Base-by-base conservation (phyloP, 345 rosid genomes). In the Leavenworthia alabamica region DNA sequence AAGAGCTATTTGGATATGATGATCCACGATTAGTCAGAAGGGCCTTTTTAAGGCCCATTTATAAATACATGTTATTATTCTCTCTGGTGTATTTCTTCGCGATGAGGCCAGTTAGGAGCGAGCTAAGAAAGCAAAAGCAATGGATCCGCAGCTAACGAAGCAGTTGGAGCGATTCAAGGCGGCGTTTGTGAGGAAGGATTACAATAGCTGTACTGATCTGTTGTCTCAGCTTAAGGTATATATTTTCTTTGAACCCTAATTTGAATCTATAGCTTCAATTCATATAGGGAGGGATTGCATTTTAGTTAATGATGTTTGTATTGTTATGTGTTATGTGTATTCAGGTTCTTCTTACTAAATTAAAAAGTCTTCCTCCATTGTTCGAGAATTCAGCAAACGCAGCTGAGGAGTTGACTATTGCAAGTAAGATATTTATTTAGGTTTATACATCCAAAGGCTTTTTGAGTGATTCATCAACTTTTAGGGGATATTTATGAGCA, bases 401-500 rank as follows among this genome's bases (percentile, higher is more conserved):
- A 8, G 62, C 71, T 62, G 73, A 67, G 22, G 97, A 93, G 56
- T 69, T 93, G 77, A 80, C 82, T 0, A 53, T 89, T 70, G 99
- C 96, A 33, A 89, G 99, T 93, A 82, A 64, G 28, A 7, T 67
- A 4, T 14, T 57, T 27, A 17, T 66, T 6, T 58, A 2, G 13
- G 27, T 57, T 19, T 24, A 55, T 36, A 47, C 14, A 27, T 45
- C 13, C 32, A 2, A 36, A 10, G 45, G 9, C 24, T 49, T 20
- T 8, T 5, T 26, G 28, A 1, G 5, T 46, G 23, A 28, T 8
- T 28, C 41, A 42, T 41, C 66, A 9, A 48, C 28, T 60, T 28
- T 12, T 74, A 93, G 97, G 99, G 83, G 97, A 93, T 60, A 81
- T 86, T 29, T 85, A 81, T 52, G 97, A 89, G 83, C 94, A 82